Percentiles rank a stretch among this genome's conserved stretches.
These are phyloP conservation scores for Penicillium cosmopolitanum DNA, from an alignment of 495 filamentous ascomycete genomes.

Conservation along the genomic window DNA sequence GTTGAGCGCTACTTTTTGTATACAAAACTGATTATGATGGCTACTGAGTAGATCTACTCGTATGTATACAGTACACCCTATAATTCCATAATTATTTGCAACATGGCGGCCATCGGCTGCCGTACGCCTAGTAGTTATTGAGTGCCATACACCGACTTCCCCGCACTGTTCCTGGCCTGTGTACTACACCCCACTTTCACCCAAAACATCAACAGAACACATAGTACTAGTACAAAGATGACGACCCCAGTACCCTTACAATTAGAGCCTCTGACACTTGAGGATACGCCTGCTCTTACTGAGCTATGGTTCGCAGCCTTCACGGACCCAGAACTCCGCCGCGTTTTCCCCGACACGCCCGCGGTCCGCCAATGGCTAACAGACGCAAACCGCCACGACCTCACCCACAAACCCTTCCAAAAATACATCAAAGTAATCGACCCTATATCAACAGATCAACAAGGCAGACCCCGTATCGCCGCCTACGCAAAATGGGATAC, in stretches of 20 bases:
- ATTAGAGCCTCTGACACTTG: background rate
- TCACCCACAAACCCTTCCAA: constrained; percentile 10
- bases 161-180: background rate
- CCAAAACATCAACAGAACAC: no score
- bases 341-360: constrained; percentile 29
- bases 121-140: no score
- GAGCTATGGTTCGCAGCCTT: constrained; percentile 25
- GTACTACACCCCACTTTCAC: no score
- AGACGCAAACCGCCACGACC: constrained; percentile 9
- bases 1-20: no score
- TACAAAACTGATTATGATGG: no score
- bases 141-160: no score
- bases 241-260: background rate
- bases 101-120: no score
- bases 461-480: constrained; percentile 12
- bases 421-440: constrained; percentile 26
- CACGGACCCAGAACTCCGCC: constrained; percentile 14
- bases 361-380: constrained; percentile 24
- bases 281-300: constrained; percentile 22
- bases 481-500: constrained; percentile 32
- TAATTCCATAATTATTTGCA: no score
- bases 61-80: no score
- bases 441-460: background rate
- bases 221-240: background rate
- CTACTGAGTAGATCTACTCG: no score